Conservation (phyloP, 1,284 basidiomycete genomes). For the Cryptococcus floricola region DNA sequence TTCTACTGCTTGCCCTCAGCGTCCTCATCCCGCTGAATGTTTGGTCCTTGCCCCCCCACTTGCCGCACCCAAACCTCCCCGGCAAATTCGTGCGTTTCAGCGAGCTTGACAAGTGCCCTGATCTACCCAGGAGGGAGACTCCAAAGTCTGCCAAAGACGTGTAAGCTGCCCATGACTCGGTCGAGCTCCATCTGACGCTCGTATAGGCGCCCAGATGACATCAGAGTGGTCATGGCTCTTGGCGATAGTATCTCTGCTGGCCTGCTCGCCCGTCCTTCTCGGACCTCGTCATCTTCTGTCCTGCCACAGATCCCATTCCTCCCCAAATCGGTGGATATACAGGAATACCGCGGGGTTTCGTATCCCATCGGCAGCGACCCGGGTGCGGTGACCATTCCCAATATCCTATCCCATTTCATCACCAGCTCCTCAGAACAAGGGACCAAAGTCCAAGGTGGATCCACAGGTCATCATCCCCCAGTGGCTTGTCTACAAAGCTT, state of each 20-base stretch:
- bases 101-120: constrained; percentile 21
- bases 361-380: constrained; percentile 46
- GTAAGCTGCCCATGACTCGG: constrained; percentile 15
- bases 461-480: constrained; percentile 28
- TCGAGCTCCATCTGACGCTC: not conserved
- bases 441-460: constrained; percentile 21
- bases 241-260: constrained; percentile 50
- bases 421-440: not conserved
- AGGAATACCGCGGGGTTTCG: constrained; percentile 47
- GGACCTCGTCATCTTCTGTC: not conserved
- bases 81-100: constrained; percentile 25
- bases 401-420: constrained; percentile 30
- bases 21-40: not conserved
- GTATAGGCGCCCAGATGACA: constrained; percentile 45
- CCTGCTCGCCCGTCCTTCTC: constrained; percentile 31
- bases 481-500: constrained; percentile 15
- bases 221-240: constrained; percentile 45
- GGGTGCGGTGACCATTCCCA: constrained; percentile 43
- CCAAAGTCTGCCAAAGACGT: constrained; percentile 24
- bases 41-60: not conserved
- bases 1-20: too few relatives aligned
- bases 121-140: constrained; percentile 5
- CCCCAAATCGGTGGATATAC: constrained; percentile 19
- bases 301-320: not conserved
- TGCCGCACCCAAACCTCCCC: constrained; percentile 1